Base-by-base conservation (phyloP, 1,284 basidiomycete species). In the Puccinia polysora region DNA sequence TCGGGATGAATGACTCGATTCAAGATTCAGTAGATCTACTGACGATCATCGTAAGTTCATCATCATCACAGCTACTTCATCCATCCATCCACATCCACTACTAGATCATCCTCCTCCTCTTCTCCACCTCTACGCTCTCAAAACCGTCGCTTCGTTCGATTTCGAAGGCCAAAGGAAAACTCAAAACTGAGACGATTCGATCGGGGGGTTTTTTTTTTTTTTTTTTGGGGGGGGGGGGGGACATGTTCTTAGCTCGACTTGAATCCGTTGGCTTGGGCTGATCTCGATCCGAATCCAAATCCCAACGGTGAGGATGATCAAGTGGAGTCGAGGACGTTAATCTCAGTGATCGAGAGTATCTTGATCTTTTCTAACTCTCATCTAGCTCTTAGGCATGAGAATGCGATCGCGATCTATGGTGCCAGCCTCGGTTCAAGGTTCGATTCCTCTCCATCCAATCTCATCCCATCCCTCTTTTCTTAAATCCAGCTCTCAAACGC, bases 281-380 rank as follows among this genome's bases (percentile, higher is more conserved):
- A 65, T 4, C 74, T 75, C 1, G n/a, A n/a, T n/a, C n/a, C n/a
- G 55, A 58, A 7, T 34, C 68, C 12, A 38, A 55, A 23, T 18
- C 40, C 0, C 4, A 65, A 49, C 18, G 14, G n/a, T 15, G 6
- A 28, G 10, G 8, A 63, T 10, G 36, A 2, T 3, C 23, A 47
- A 34, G 60, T 25, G 25, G 34, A 58, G 18, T 4, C 63, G 23
- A 67, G 73, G 75, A 47, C 1, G 12, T 6, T 73, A 75, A 12
- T 59, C 72, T 2, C 74, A 80, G 78, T 79, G 0, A 74, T 81
- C n/a, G 75, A 78, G 20, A 77, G 77, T 14, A 83, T 96, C 14
- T 85, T 96, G 73, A 88, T 91, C 25, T 96, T 97, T 77, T 82
- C 95, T 76, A 97, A 98, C 77, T 86, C 92, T 0, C 93, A 97